Evolutionary conservation across 2,329 filamentous ascomycete genomes (phyloP).

Genomic region (Aspergillus quadricinctus): DNA sequence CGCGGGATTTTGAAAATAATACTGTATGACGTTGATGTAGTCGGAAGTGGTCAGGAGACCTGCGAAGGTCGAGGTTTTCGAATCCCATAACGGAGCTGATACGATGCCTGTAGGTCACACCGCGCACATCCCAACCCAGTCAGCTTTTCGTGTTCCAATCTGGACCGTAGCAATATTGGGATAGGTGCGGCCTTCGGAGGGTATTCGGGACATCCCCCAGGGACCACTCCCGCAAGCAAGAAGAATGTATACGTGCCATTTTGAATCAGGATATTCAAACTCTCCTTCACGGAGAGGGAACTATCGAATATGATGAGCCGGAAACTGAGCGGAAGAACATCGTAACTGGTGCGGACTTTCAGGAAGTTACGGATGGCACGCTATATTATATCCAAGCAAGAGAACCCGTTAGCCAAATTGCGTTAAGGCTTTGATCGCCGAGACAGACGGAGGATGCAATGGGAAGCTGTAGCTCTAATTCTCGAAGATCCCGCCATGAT

Average conservation of each 20-base stretch:
- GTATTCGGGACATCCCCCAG: not conserved
- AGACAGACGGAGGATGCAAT: not conserved
- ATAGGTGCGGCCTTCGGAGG: not conserved
- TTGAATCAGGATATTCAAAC: slow-evolving; percentile 88
- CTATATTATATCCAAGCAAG: slow-evolving; percentile 45
- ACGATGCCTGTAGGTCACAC: slow-evolving; percentile 69
- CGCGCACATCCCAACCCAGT: slow-evolving; percentile 15
- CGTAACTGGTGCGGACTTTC: slow-evolving; percentile 93
- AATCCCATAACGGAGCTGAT: slow-evolving; percentile 95
- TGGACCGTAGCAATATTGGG: not conserved
- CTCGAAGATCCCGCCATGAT: not conserved
- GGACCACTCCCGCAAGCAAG: not conserved
- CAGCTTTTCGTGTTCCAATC: slow-evolving; percentile 9
- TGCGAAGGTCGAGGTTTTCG: slow-evolving; percentile 84
- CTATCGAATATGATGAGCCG: slow-evolving; percentile 95
- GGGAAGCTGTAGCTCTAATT: not conserved
- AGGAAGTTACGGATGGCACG: slow-evolving; percentile 92
- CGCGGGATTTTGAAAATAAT: slow-evolving; percentile 96
- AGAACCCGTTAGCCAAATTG: slow-evolving; percentile 24
- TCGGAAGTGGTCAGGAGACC: slow-evolving; percentile 93
- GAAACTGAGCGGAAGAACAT: slow-evolving; percentile 93
- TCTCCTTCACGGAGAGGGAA: slow-evolving; percentile 92
- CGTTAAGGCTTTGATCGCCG: slow-evolving; percentile 6
- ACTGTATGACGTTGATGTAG: slow-evolving; percentile 98
- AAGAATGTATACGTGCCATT: slow-evolving; percentile 61